Base-by-base conservation (phyloP, 1,284 basidiomycete genomes). In the Ganoderma lucidum region DNA sequence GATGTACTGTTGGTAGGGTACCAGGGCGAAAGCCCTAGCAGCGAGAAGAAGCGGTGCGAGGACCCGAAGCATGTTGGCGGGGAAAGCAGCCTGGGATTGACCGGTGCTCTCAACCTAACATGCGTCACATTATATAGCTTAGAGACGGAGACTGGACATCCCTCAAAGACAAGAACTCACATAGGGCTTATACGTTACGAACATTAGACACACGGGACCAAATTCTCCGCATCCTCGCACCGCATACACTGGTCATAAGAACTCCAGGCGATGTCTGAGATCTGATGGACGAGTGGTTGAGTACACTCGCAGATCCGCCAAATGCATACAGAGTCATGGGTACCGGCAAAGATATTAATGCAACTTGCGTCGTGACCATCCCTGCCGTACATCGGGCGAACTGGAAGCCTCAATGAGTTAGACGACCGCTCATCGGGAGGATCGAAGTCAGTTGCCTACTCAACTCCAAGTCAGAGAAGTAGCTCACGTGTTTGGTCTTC, bases 1-100 rank as follows among this genome's bases (percentile, higher is more conserved):
- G 23, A 73, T 71, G 41, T 73, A 73, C 48, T 71, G 62, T 15
- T 70, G 59, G 56, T 73, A 73, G 6, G 72, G 72, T 15, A 68
- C 63, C 6, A 65, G 66, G 0, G 68, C 70, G 2, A 60, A 32
- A 1, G 35, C 62, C 35, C 62, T 41, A 5, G 35, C 42, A 17
- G 44, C 32, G 39, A 35, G 32, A 37, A 66, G 32, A 42, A 62
- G 45, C 8, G 56, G 3, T 42, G 23, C 10, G 19, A 53, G 37
- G 8, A 32, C 10, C 23, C 39, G 39, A 2, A 8, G 23, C 63
- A 64, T 64, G 32, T 44, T 12, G 37, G 14, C 37, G n/a, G 35
- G 58, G 41, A 30, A 10, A 35, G n/a, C 10, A 41, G 2, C 39
- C 39, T 41, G 15, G 41, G 58, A 19, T 23, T 17, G 32, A 37